Evolutionary conservation across 805 yeast genomes (phyloP), one percentile per base, ranked within the genome.

Genomic region (Saccharomycopsis selenospora): DNA sequence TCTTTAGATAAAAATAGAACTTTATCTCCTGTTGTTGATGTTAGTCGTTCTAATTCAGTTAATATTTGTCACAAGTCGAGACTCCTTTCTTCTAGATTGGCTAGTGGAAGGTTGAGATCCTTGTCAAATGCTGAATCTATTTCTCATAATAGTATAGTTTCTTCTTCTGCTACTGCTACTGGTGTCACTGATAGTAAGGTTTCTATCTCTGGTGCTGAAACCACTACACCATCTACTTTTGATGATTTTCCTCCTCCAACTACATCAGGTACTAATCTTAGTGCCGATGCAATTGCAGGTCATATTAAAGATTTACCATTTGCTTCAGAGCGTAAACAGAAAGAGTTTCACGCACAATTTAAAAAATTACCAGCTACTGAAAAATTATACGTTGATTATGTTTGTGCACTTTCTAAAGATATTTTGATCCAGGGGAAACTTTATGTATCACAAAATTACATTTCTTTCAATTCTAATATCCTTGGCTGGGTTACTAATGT

Each of bases 361-460:
- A 73, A 76, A 40, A 72, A 73, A 41, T 58, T 82, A 1, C 75
- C 78, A 3, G 48, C 62, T 1, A 61, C 59, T 25, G 90, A 82
- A 56, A 62, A 69, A 26, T 66, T 81, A n/a, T 67, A 81, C 36
- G 79, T 73, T 24, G 87, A 80, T 54, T 77, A 67, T 57, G 71
- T 78, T 18, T 82, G 89, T 65, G 89, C 89, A 0, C 66, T 75
- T 26, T 78, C 80, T 14, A 71, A 75, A 46, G 89, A 83, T 55
- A 79, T 83, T 36, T 63, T 83, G 28, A 69, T 80, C 14, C 90
- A 83, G 53, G 90, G 90, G n/a, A 71, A 76, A 52, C 57, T 83
- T 59, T 82, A 76, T 60, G 62, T 83, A 4, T 71, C 80, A 38
- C 77, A 76, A 48, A 66, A 69, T 47, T 72, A 71, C 56, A 61